Conservation (phyloP, 768 basidiomycete species). For the Amylocystis lapponica region DNA sequence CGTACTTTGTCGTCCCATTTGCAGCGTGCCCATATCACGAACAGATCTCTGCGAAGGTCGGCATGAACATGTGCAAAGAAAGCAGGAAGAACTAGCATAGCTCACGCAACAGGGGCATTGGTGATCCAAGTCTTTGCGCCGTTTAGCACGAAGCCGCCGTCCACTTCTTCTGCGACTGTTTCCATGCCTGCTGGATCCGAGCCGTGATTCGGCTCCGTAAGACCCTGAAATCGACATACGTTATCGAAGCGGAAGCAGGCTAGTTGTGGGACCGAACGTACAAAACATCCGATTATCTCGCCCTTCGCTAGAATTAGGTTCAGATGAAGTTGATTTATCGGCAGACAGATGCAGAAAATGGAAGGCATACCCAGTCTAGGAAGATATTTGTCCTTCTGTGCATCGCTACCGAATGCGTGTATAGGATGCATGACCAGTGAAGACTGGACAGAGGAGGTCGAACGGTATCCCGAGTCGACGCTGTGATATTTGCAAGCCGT, state of each 20-base stretch:
- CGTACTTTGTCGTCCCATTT: constrained; percentile 91
- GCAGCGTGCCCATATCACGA: constrained; percentile 91
- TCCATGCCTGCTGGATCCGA: constrained; percentile 99
- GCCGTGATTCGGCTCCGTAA: constrained; percentile 96
- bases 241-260: background rate
- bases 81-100: too few relatives aligned
- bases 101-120: constrained; percentile 86
- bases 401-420: constrained; percentile 80
- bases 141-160: constrained; percentile 79
- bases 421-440: constrained; percentile 97
- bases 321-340: too few relatives aligned
- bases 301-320: constrained; percentile 55
- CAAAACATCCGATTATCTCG: constrained; percentile 89
- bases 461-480: constrained; percentile 95
- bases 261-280: constrained; percentile 34
- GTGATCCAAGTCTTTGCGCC: constrained; percentile 99
- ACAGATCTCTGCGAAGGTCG: constrained; percentile 58
- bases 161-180: constrained; percentile 78
- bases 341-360: background rate
- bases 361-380: constrained; percentile 62
- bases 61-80: constrained; percentile 1
- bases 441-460: constrained; percentile 91
- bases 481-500: constrained; percentile 32
- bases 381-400: constrained; percentile 87
- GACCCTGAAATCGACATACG: constrained; percentile 47